A percentile compares a stretch with the other conserved stretches of the same genome.
These are phyloP conservation scores for Gracilariopsis chorda DNA, from an alignment of 23 red algal genomes.

Conservation along the genomic window DNA sequence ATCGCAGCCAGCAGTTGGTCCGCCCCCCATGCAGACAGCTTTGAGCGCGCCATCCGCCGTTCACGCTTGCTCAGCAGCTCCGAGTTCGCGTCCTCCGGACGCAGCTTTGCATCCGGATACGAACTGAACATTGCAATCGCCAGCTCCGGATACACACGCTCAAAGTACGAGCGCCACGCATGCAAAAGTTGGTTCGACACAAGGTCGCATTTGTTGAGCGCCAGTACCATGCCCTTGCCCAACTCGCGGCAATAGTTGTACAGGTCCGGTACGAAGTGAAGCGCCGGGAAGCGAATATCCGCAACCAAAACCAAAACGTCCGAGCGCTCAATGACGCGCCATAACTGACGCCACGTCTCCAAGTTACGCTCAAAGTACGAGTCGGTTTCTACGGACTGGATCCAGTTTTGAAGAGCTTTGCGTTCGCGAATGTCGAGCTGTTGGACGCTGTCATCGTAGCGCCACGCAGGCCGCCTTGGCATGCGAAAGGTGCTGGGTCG, in stretches of 20 bases:
- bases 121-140: constrained; percentile 72
- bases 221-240: constrained; percentile 73
- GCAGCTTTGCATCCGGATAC: constrained; percentile 62
- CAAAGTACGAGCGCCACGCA: constrained; percentile 88
- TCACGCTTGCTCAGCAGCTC: constrained; percentile 71
- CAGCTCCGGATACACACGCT: constrained; percentile 17
- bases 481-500: constrained; percentile 32
- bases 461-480: constrained; percentile 58
- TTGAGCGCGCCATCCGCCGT: constrained; percentile 58
- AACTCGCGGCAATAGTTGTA: constrained; percentile 55
- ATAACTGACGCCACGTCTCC: constrained; percentile 97
- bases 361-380: constrained; percentile 92
- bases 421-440: constrained; percentile 52
- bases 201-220: constrained; percentile 96
- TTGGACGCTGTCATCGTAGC: constrained; percentile 46
- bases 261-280: constrained; percentile 82
- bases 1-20: constrained; percentile 62
- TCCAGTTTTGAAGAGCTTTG: constrained; percentile 33
- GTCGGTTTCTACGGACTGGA: constrained; percentile 7
- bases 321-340: constrained; percentile 90
- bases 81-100: constrained; percentile 40
- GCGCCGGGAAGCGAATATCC: constrained; percentile 84
- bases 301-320: constrained; percentile 87
- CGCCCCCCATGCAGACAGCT: constrained; percentile 67
- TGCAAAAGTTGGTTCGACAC: constrained; percentile 32